Evolutionary conservation across 2,329 filamentous ascomycete species (phyloP), one percentile per base, ranked within the genome.

Genomic region (Cyphellophora attinorum): DNA sequence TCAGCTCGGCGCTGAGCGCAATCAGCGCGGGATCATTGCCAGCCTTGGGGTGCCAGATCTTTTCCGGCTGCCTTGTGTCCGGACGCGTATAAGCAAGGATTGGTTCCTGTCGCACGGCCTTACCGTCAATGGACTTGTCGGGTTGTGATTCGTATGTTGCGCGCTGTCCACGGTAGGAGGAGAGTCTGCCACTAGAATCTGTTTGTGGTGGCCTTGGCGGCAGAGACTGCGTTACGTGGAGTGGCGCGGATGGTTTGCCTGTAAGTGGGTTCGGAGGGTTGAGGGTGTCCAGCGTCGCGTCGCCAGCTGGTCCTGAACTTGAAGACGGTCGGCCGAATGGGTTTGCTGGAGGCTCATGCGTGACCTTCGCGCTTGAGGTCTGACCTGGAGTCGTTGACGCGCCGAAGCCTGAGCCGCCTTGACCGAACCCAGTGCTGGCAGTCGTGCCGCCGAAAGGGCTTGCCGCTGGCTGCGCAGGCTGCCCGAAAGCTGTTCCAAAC

Each of bases 11-110:
- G 37, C 62, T 59, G 31, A 49, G 31, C n/a, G 34, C 34, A 50
- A 63, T 21, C 63, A 54, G 30, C 61, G 65, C 31, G 59, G 59
- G 5, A 51, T 50, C 14, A 55, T 56, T 1, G 80, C 82, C 14
- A 79, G 68, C 85, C 29, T 78, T 63, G 0, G 81, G 80, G 52
- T 83, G 86, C 70, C 80, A 83, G 31, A 89, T 78, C 45, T 72
- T 76, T 33, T 71, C 65, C 62, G 71, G 74, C 1, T 59, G 67
- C 19, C 74, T 71, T 46, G 77, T 70, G 23, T 70, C 41, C 44
- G 66, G 45, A 65, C 62, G 34, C 62, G 74, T 50, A 41, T 64
- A 68, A 45, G 61, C 64, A 0, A 77, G 71, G 15, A 18, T 18
- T 16, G 16, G 13, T 18, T 10, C 14, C 16, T 14, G 8, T 8